Conservation (phyloP, 257 asterid species). For the Solanum sparsipilum region DNA sequence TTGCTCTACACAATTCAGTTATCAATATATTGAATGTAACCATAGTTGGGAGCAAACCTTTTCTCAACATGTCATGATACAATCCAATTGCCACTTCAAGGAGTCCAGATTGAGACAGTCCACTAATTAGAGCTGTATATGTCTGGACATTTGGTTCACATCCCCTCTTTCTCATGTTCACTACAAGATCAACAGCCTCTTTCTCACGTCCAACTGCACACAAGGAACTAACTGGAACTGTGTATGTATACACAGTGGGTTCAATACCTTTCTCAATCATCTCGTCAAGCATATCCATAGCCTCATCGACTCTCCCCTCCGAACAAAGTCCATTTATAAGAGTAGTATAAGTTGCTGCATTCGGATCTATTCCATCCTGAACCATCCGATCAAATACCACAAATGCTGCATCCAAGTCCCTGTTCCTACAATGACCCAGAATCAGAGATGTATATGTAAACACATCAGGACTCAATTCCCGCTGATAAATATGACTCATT, state of each 20-base stretch:
- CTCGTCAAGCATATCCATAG: slow-evolving; percentile 53
- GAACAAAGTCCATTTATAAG: slow-evolving; percentile 76
- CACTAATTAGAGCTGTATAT: slow-evolving; percentile 74
- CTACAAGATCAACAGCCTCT: slow-evolving; percentile 62
- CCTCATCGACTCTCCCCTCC: slow-evolving; percentile 57
- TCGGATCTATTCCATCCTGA: slow-evolving; percentile 58
- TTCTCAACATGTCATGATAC: slow-evolving; percentile 73
- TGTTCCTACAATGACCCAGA: slow-evolving; percentile 77
- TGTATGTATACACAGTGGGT: slow-evolving; percentile 65
- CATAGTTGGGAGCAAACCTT: slow-evolving; percentile 57
- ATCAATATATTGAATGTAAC: slow-evolving; percentile 71
- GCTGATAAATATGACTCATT: slow-evolving; percentile 45
- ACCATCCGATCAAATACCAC: slow-evolving; percentile 60
- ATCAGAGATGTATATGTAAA: slow-evolving; percentile 73
- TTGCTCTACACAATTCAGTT: slow-evolving; percentile 40
- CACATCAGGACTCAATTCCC: slow-evolving; percentile 60
- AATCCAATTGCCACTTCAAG: slow-evolving; percentile 68
- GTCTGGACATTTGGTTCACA: slow-evolving; percentile 59
- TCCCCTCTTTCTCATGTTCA: slow-evolving; percentile 57
- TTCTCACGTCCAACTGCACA: slow-evolving; percentile 47
- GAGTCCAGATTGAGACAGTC: slow-evolving; percentile 49
- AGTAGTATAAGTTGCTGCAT: slow-evolving; percentile 57
- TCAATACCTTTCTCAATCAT: slow-evolving; percentile 56
- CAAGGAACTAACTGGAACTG: slow-evolving; percentile 55
- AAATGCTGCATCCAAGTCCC: slow-evolving; percentile 53